A percentile compares a stretch with the other conserved stretches of the same genome.
Evolutionary conservation across 345 rosid genomes (phyloP).

Genomic region (Sonneratia caseolaris): DNA sequence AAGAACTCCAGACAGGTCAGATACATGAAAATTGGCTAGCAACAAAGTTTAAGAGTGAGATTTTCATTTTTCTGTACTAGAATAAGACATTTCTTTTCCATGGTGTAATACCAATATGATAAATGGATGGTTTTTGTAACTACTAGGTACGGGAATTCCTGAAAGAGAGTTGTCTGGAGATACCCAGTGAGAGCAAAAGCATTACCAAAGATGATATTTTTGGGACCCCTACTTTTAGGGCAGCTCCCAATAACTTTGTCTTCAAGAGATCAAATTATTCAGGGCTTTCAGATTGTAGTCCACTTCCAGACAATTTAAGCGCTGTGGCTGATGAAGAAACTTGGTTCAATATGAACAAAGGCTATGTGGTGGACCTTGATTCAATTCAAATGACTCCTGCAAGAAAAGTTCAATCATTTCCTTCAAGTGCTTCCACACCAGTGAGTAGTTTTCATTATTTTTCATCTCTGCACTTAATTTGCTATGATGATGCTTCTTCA

Average conservation of each 20-base stretch:
- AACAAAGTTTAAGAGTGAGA: not conserved
- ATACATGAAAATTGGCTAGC: slow-evolving; percentile 2
- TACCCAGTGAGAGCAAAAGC: slow-evolving; percentile 28
- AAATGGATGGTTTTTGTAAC: not conserved
- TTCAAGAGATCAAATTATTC: slow-evolving; percentile 63
- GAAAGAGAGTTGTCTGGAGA: slow-evolving; percentile 33
- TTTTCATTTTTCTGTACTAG: not conserved
- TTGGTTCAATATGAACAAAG: slow-evolving; percentile 88
- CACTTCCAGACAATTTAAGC: slow-evolving; percentile 66
- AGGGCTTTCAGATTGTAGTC: slow-evolving; percentile 56
- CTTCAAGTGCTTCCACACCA: slow-evolving; percentile 32
- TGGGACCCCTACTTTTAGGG: slow-evolving; percentile 53
- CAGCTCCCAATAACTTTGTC: slow-evolving; percentile 58
- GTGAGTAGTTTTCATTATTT: slow-evolving; percentile 36
- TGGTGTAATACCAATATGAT: not conserved
- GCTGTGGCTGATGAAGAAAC: slow-evolving; percentile 89
- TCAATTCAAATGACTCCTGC: slow-evolving; percentile 66
- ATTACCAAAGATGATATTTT: slow-evolving; percentile 32
- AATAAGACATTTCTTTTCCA: not conserved
- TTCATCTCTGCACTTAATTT: slow-evolving; percentile 5
- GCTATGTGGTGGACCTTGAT: slow-evolving; percentile 75
- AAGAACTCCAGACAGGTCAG: slow-evolving; percentile 55
- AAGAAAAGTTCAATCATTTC: slow-evolving; percentile 53
- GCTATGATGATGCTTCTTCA: not conserved
- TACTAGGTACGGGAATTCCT: slow-evolving; percentile 24